Base-by-base conservation (phyloP, 176 grass and related monocot species). In the Thalia dealbata region DNA sequence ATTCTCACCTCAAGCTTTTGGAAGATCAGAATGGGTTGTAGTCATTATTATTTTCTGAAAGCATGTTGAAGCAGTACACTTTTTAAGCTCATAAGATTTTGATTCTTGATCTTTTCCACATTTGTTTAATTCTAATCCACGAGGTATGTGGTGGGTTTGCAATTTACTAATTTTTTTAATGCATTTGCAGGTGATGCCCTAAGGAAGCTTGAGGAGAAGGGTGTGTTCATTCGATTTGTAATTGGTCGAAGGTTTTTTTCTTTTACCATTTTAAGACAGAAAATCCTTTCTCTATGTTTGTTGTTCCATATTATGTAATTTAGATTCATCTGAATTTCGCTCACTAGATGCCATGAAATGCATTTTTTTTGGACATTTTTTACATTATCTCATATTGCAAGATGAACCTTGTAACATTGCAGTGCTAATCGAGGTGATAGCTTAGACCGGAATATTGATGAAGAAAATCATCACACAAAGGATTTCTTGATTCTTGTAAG, bases 371-470 rank as follows among this genome's bases (percentile, higher is more conserved):
- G 26, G 7, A 21, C 15, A 52, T 52, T 19, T 54, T 54, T 72
- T 21, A 46, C 10, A 45, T 29, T 41, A 32, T 56, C 3, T 60
- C 70, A 73, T 51, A 69, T 80, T 41, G 26, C 71, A 14, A 50
- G 80, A 22, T 60, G 62, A 73, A 82, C 19, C 75, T 84, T 83
- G 76, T 61, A 64, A 81, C 50, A 45, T 54, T 73, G 63, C 81
- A 99, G 95, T 88, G 87, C 95, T 65, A 99, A 93, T 82, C 81
- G 95, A 77, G 95, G 95, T 76, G 95, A 99, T 86, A 99, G 87
- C 74, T 91, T 99, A 83, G 95, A 99, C 46, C 95, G 87, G 64
- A 91, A 83, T 56, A 93, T 99, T 73, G 88, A 99, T 44, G 87
- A 99, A 11, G 90, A 99, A 88, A 93, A 84, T 73, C 83, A 72